A percentile compares a stretch with the other conserved stretches of the same genome.
These are phyloP conservation scores for Trichoderma simmonsii DNA, from an alignment of 2,329 filamentous ascomycete genomes.

Conservation along the genomic window DNA sequence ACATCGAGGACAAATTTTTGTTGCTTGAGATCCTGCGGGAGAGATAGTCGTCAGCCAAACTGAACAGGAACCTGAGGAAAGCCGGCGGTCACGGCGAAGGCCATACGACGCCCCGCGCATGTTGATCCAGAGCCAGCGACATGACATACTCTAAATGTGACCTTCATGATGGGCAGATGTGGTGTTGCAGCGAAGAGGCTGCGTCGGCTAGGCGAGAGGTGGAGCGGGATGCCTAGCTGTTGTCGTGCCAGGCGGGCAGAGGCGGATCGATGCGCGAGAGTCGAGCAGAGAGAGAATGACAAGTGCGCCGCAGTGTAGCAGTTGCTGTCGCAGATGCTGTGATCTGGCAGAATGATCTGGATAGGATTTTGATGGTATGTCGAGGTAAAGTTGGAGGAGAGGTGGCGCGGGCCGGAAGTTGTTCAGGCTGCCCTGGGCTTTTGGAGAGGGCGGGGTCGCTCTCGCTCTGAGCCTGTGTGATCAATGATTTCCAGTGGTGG, in stretches of 20 bases:
- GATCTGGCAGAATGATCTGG: neutral
- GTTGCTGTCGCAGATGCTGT: neutral
- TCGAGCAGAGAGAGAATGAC: neutral
- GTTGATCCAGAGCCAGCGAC: conserved; percentile 24
- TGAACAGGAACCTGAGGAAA: neutral
- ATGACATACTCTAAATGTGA: conserved; percentile 61
- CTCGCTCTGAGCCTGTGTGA: neutral
- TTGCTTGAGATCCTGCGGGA: conserved; percentile 85
- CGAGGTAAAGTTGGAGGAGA: conserved; percentile 6
- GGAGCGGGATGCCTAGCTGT: conserved; percentile 13
- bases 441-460: conserved; percentile 10
- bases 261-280: neutral
- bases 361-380: neutral
- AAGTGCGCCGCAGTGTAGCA: neutral
- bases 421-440: conserved; percentile 19
- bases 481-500: conserved; percentile 4
- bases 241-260: conserved; percentile 6
- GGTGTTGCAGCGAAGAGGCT: conserved; percentile 30
- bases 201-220: conserved; percentile 17
- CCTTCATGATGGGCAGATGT: conserved; percentile 58
- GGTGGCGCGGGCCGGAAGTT: conserved; percentile 16
- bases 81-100: neutral
- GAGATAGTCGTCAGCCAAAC: neutral
- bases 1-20: conserved; percentile 97
- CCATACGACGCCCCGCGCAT: neutral